phyloP scores from a whole-genome alignment of 371 early-diverging fungal genomes.

The Saksenaea oblongispora region DNA sequence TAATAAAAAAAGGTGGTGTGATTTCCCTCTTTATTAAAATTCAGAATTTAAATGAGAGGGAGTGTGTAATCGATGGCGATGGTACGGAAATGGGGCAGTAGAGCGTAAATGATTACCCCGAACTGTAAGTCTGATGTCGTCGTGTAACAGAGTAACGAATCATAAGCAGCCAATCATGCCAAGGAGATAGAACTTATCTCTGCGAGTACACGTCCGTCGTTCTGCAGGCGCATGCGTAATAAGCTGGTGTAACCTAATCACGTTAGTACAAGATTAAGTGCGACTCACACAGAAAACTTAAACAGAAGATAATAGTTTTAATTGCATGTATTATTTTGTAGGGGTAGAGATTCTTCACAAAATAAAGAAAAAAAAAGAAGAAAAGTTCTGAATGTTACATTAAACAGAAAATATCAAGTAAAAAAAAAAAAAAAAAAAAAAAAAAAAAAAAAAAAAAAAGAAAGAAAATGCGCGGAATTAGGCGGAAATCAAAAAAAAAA shows the following conservation, averaged over 20 bases:
- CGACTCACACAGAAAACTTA: not conserved
- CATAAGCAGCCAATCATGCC: not conserved
- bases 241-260: not conserved
- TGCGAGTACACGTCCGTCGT: slow-evolving; percentile 1
- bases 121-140: not conserved
- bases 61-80: not conserved
- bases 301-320: not conserved
- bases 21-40: not conserved
- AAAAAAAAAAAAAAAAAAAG: not conserved
- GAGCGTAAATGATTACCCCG: not conserved
- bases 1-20: not conserved
- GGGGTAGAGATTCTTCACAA: not conserved
- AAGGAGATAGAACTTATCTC: not conserved
- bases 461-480: not conserved
- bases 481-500: slow-evolving; percentile 7
- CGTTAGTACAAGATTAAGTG: not conserved
- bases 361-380: not conserved
- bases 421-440: not conserved
- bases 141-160: not conserved
- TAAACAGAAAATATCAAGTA: not conserved
- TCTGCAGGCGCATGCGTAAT: slow-evolving; percentile 2
- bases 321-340: slow-evolving; percentile 5
- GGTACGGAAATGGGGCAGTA: not conserved
- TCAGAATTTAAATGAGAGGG: not conserved
- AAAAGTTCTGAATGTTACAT: slow-evolving; percentile 1